Base-by-base conservation (phyloP, 192 early-diverging fungal species). In the Backusella westeae region DNA sequence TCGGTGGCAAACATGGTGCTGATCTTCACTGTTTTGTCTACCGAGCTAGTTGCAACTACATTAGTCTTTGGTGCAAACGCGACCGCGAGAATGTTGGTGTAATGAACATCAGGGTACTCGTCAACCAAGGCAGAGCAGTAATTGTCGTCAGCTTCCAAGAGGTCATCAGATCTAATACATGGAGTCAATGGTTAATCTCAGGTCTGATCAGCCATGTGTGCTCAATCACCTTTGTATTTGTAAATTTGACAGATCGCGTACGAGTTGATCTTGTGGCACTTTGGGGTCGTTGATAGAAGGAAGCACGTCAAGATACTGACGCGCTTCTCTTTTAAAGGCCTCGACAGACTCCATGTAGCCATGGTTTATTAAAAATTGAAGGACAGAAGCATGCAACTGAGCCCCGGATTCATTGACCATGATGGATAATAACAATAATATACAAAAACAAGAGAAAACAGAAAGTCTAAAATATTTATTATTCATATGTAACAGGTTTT, bases 21-120 rank as follows among this genome's bases (percentile, higher is more conserved):
- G 15, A 93, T 73, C 26, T 86, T 84, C 15, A 93, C 83, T 15
- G 88, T 86, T 75, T 91, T 89, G 81, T 93, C 90, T 23, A 87
- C 87, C 36, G 91, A 85, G 17, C 83, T 83, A 7, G 90, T 88
- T 8, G 84, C 77, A 29, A 91, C 34, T 17, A 83, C 78, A 1
- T 76, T 77, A 0, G 87, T 80, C 49, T 75, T 53, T 34, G 66
- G 82, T 69, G 72, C 63, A 75, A 46, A 80, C 7, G 82, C 65
- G 36, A 87, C 82, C 9, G 85, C 67, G 14, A 93, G 79, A 75
- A 93, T 89, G 73, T 93, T 93, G 44, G 82, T 80, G 26, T 69
- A 71, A 78, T 93, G 91, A 23, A 90, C 65, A 21, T 82, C 70
- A 69, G 14, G 86, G 73, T 35, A 87, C 80, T 26, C 78, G 67